Conservation (phyloP, 2,329 filamentous ascomycete genomes). For the Aspergillus pseudotamarii region DNA sequence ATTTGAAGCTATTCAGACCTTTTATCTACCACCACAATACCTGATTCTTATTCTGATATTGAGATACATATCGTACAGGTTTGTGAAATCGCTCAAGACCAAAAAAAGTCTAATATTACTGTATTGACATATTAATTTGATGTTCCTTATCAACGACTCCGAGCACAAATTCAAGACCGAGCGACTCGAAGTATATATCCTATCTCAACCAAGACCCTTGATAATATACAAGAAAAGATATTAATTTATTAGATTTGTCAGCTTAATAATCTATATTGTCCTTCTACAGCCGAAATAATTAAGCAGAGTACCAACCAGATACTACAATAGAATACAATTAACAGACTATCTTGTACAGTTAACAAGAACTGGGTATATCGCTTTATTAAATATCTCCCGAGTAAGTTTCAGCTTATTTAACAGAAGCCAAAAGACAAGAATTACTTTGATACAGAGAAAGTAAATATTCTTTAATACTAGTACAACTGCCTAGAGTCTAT, state of each 20-base stretch:
- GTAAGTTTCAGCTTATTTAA: neutral
- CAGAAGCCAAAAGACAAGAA: neutral
- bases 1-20: neutral
- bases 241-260: neutral
- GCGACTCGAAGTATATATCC: neutral
- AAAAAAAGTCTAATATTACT: neutral
- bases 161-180: neutral
- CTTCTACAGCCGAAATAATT: neutral
- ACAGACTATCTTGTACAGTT: neutral
- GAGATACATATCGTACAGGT: neutral
- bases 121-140: neutral
- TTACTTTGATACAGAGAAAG: neutral
- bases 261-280: neutral
- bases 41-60: too few species aligned
- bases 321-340: neutral
- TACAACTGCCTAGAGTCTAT: neutral
- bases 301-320: neutral
- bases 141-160: neutral
- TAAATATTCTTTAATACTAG: neutral
- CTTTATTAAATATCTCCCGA: neutral
- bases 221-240: neutral
- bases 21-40: neutral
- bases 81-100: neutral
- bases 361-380: neutral
- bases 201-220: neutral